These are phyloP conservation scores for Trypanosoma melophagium DNA, from an alignment of 208 protist genomes.

Conservation along the genomic window DNA sequence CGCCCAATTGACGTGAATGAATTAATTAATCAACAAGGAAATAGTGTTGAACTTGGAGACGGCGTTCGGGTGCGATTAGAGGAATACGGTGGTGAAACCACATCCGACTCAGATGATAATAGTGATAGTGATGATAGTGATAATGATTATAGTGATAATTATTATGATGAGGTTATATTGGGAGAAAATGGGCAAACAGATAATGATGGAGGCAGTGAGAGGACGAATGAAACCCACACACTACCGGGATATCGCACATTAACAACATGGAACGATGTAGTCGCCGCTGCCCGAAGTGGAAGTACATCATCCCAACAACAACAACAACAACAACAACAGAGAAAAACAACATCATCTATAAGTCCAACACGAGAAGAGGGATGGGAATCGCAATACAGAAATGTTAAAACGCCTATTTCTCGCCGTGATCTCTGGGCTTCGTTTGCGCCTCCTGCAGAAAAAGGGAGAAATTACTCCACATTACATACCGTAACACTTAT, in stretches of 20 bases:
- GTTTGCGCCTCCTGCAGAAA: conserved; percentile 37
- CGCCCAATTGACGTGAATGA: conserved; percentile 76
- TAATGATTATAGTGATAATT: conserved; percentile 1
- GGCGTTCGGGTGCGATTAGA: conserved; percentile 74
- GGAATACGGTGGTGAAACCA: conserved; percentile 44
- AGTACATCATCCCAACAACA: neutral
- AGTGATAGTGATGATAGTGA: conserved; percentile 17
- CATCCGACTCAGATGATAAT: neutral
- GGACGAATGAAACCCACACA: neutral
- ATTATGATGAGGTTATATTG: neutral
- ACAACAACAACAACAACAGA: neutral
- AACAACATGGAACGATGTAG: conserved; percentile 6
- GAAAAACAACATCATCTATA: neutral
- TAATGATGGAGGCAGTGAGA: neutral
- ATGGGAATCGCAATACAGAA: neutral
- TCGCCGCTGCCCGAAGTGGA: neutral
- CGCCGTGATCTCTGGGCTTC: conserved; percentile 75
- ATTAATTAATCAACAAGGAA: conserved; percentile 46
- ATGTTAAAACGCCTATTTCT: conserved; percentile 5
- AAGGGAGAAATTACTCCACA: conserved; percentile 49
- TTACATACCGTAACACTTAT: conserved; percentile 67
- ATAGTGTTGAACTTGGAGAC: conserved; percentile 51
- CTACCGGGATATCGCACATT: conserved; percentile 11
- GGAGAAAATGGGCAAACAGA: neutral
- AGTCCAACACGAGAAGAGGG: neutral